Conservation (phyloP, 2,329 filamentous ascomycete species). For the Aureobasidium namibiae region DNA sequence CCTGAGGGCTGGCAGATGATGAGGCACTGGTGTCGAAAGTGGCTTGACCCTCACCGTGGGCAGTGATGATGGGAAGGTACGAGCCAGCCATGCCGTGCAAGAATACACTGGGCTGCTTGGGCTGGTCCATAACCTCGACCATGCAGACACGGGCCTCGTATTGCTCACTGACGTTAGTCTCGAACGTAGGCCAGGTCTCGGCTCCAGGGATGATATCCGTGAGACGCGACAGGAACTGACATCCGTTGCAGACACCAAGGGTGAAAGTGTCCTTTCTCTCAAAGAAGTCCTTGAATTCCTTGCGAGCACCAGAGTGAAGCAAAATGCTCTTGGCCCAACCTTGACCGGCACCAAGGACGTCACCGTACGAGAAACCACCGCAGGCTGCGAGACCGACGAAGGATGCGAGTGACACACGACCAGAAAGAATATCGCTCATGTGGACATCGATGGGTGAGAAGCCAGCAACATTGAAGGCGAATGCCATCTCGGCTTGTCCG, state of each 20-base stretch:
- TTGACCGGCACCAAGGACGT: conserved; percentile 86
- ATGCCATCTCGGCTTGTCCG: conserved; percentile 95
- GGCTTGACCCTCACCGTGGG: conserved; percentile 86
- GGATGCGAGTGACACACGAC: conserved; percentile 67
- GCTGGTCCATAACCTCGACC: conserved; percentile 65
- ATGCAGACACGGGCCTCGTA: conserved; percentile 85
- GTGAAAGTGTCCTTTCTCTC: conserved; percentile 81
- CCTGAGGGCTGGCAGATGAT: conserved; percentile 37
- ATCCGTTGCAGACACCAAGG: conserved; percentile 93
- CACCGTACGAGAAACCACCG: conserved; percentile 92
- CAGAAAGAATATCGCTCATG: conserved; percentile 85
- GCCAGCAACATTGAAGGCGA: conserved; percentile 83
- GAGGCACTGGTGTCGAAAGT: conserved; percentile 36
- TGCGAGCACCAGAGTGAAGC: conserved; percentile 65
- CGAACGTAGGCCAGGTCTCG: conserved; percentile 73
- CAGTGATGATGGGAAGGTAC: conserved; percentile 74
- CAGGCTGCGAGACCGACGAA: conserved; percentile 91
- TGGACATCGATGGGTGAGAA: conserved; percentile 91
- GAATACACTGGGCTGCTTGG: conserved; percentile 62
- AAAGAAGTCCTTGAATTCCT: conserved; percentile 80
- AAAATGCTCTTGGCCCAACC: conserved; percentile 95
- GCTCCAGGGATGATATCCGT: conserved; percentile 83
- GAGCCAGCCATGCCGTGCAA: conserved; percentile 80
- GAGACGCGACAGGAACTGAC: conserved; percentile 82
- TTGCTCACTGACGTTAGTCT: conserved; percentile 75